phyloP scores from a whole-genome alignment of 805 yeast genomes.

The Ogataea nakhonphanomensis region DNA sequence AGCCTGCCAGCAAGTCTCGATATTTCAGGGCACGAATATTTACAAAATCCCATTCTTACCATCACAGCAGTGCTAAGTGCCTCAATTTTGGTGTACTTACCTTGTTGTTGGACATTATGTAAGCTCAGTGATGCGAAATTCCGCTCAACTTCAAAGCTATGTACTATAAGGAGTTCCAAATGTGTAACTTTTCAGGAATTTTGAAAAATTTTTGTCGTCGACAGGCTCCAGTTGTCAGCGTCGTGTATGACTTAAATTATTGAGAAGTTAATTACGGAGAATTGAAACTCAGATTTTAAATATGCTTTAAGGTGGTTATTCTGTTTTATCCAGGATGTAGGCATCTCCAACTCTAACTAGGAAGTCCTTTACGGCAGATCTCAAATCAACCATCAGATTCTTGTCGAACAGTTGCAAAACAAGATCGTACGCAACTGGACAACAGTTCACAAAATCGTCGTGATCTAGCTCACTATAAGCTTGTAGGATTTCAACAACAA shows the following conservation, averaged over 20 bases:
- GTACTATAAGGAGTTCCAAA: conserved; percentile 6
- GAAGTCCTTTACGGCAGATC: conserved; percentile 58
- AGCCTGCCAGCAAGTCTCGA: too few relatives aligned
- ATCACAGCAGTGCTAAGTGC: neutral
- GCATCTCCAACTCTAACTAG: conserved; percentile 49
- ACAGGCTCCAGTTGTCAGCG: conserved; percentile 4
- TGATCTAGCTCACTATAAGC: conserved; percentile 78
- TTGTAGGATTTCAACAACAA: conserved; percentile 80
- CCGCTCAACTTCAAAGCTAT: conserved; percentile 9
- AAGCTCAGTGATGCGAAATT: conserved; percentile 6
- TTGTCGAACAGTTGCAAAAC: conserved; percentile 59
- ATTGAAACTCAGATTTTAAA: conserved; percentile 1
- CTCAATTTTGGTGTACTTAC: conserved; percentile 15
- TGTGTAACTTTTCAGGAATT: conserved; percentile 5
- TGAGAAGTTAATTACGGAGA: neutral
- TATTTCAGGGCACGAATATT: too few relatives aligned
- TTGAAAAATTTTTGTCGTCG: conserved; percentile 24
- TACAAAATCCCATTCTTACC: too few relatives aligned
- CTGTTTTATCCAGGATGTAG: conserved; percentile 24
- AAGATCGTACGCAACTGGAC: conserved; percentile 58
- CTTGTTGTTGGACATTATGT: conserved; percentile 29
- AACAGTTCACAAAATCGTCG: conserved; percentile 57
- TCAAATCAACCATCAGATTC: conserved; percentile 56
- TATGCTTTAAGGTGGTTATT: conserved; percentile 3
- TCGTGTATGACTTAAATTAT: conserved; percentile 12